These are phyloP conservation scores for Cymodocea nodosa DNA, from an alignment of 116 monocot genomes.

Conservation along the genomic window DNA sequence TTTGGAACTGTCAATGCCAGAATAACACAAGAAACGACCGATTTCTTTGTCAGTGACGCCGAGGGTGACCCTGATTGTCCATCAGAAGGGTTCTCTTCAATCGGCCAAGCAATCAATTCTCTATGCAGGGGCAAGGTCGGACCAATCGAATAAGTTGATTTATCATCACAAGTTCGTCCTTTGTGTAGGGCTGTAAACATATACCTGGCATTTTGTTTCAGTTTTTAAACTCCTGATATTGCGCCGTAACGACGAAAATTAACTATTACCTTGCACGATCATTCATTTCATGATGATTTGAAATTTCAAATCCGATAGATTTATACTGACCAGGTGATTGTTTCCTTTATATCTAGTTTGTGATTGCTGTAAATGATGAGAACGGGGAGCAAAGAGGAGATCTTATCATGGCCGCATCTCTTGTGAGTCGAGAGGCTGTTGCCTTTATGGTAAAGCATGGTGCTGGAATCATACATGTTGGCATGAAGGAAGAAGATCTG, in stretches of 20 bases:
- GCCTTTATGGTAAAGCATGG: slow-evolving; percentile 81
- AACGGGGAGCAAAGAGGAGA: slow-evolving; percentile 51
- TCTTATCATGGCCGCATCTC: slow-evolving; percentile 76
- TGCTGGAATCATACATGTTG: slow-evolving; percentile 74
- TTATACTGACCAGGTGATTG: background rate
- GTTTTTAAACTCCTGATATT: too few relatives aligned
- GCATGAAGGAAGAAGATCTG: slow-evolving; percentile 68
- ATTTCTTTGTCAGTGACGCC: slow-evolving; percentile 75
- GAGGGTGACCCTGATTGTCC: slow-evolving; percentile 79
- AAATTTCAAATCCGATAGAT: too few relatives aligned
- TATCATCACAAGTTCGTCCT: too few relatives aligned
- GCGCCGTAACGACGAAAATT: too few relatives aligned
- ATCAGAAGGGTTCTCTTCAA: slow-evolving; percentile 59
- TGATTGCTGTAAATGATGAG: slow-evolving; percentile 86
- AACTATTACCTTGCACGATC: too few relatives aligned
- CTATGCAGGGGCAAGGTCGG: slow-evolving; percentile 57
- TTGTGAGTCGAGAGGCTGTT: slow-evolving; percentile 38
- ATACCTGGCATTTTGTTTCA: too few relatives aligned
- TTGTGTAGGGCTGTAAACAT: too few relatives aligned
- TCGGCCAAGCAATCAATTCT: slow-evolving; percentile 44
- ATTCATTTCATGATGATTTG: too few relatives aligned
- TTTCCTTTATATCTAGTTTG: slow-evolving; percentile 43
- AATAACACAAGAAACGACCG: slow-evolving; percentile 58
- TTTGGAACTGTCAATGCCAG: slow-evolving; percentile 52
- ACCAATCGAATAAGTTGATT: background rate